Evolutionary conservation across 2,329 filamentous ascomycete species (phyloP), one percentile per base, ranked within the genome.

Genomic region (Curvularia sp.): DNA sequence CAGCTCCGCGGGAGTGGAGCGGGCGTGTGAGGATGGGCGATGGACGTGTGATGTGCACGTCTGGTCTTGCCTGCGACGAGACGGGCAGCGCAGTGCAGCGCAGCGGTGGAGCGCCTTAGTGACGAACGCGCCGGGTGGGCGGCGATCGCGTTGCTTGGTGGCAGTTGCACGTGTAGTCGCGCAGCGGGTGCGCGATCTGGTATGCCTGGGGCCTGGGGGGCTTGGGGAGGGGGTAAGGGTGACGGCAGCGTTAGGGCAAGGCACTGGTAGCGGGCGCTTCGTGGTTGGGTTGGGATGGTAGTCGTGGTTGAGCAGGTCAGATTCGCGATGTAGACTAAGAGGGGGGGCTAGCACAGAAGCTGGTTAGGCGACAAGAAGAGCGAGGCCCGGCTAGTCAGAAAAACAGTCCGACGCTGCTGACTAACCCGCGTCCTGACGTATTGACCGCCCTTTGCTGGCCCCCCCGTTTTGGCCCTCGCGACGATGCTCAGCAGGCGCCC

Each of bases 261-360:
- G 41, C 41, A 43, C 41, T 43, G 68, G 68, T 66, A 69, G 65
- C 61, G 49, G 57, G 60, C 60, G 57, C 51, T 62, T 8, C 5
- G 30, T 31, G 58, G 52, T 58, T 52, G 24, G 24, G 28, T 31
- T 31, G 59, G 57, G 57, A 56, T 62, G 64, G 61, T 66, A 54
- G 59, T 58, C 57, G 59, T 67, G 65, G 66, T 61, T 68, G 64
- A 67, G 54, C 59, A 57, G 38, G 67, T 68, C 63, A 75, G 73
- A 76, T 75, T 75, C 68, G 74, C 74, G 73, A 76, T 64, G 73
- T 63, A 69, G 70, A 58, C 73, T 76, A 76, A 75, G 68, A 57
- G 68, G 18, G 41, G 49, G 31, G 46, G 39, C 55, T 58, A 58
- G 38, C 42, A 44, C 55, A 71, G 55, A 70, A 75, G 72, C 60